Base-by-base conservation (phyloP, 2,329 filamentous ascomycete species). In the Parastagonospora avenae region DNA sequence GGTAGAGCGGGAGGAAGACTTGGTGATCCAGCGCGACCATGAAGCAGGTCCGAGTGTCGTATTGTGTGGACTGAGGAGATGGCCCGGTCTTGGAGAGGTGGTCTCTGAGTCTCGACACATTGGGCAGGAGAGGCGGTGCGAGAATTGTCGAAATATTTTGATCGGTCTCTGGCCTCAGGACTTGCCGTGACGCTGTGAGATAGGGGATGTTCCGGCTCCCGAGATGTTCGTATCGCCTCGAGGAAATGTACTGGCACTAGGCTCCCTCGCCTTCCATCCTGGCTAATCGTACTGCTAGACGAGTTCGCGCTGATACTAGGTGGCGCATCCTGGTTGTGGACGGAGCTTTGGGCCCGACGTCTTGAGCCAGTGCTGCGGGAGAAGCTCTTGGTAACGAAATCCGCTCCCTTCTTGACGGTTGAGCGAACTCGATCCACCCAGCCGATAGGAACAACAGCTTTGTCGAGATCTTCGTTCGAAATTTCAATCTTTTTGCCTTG, bases 401-500 rank as follows among this genome's bases (percentile, higher is more conserved):
- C 62, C 5, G 55, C 66, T 46, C 50, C 65, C 48, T 52, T 63
- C 36, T 78, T 80, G 57, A 95, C 83, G 33, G 86, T 90, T 10
- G 90, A 95, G 40, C 87, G 85, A 42, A 94, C 89, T 30, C 91
- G 87, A 67, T 96, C 91, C 15, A 97, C 81, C 55, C 97, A 86
- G 7, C 89, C 92, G 43, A 97, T 85, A 6, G 92, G 92, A 12
- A 96, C 88, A 48, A 99, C 94, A 49, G 94, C 94, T 48, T 86
- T 85, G 39, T 91, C 92, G 65, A 99, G 86, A 74, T 99, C 94
- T 67, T 96, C 87, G 60, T 91, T 91, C 52, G 96, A 92, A 41
- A 97, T 91, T 71, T 97, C 88, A 64, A 99, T 97, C 74, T 86
- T 91, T 69, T 89, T 87, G 59, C 91, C 92, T 49, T 90, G 85